Base-by-base conservation (phyloP, 106 monocot species). In the Chionographis japonica region DNA sequence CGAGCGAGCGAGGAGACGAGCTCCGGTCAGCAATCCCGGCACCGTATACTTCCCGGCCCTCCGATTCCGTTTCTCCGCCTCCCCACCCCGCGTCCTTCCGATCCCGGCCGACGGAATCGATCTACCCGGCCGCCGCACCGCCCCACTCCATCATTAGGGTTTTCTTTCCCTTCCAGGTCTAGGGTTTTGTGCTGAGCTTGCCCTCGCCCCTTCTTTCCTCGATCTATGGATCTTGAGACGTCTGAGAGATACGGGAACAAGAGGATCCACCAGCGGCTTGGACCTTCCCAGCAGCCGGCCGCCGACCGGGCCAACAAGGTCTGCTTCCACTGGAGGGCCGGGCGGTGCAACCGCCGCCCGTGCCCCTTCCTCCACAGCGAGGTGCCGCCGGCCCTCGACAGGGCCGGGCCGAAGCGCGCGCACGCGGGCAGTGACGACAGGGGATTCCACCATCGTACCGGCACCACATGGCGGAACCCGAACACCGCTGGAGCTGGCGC, bases 381-480 rank as follows among this genome's bases (percentile, higher is more conserved):
- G 55, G 55, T 43, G 12, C 5, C 59, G 6, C 8, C 4, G 7
- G 20, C 19, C 58, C 51, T n/a, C n/a, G 13, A 37, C 17, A 4
- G 52, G 9, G 14, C 8, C 12, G 58, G 53, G 11, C 58, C 58
- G 54, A 15, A n/a, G 54, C 16, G 35, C 11, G 38, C 63, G 56
- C 63, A 52, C 55, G 16, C 15, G 15, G 13, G 11, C 13, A 52
- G 51, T 52, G 13, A 13, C 13, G 13, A 52, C 43, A 17, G 52
- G 19, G 42, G n/a, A 35, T 14, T 17, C 15, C 19, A 12, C 12
- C 60, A 4, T 4, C 52, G 20, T 12, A 15, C 37, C 38, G 77
- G 68, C 40, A 49, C 70, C 52, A 75, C 78, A 6, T 86, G 86
- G 86, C 63, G 62, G 41, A 81, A 76, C 71, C 81, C 80, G 54